Evolutionary conservation across 495 filamentous ascomycete species (phyloP), one percentile per base, ranked within the genome.

Genomic region (Penicillium pulvis): DNA sequence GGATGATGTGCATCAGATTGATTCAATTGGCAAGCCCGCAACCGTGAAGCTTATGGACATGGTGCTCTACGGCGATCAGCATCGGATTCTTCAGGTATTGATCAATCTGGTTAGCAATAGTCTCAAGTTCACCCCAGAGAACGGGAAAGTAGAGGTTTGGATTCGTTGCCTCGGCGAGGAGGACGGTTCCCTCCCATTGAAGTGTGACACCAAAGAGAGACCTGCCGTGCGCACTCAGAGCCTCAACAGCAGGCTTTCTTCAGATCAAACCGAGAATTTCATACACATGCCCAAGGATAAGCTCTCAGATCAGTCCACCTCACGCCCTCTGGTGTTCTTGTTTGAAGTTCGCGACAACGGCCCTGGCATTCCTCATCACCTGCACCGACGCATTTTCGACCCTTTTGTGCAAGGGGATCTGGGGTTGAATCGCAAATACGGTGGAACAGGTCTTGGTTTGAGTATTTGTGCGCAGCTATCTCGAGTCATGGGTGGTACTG

Each of bases 61-160:
- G 82, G 74, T 87, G 49, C 77, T 96, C 5, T 93, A 90, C 87
- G 92, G 92, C n/a, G 93, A 96, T 65, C 88, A 92, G 59, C 90
- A 96, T 63, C 81, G 93, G 28, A 91, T 96, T 31, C 72, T 95
- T 12, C 92, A 96, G 65, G 88, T 95, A 30, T 82, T 96, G 46
- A 96, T 96, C 76, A 97, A 97, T 45, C 80, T 97, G 14, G 91
- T 96, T 42, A 90, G 88, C 73, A 97, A 97, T 72, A 90, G 88
- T 65, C 76, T 96, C 14, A 97, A 97, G 67, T 97, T 97, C 65
- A 97, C 93, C 2, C 91, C 91, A 0, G 75, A 86, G 42, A 84
- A 87, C 8, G 92, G 92, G 10, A 83, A 78, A 43, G 87, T 96
- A 2, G 76, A 85, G 16, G 82, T 96, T 30, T 81, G 84, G 12